phyloP scores from a whole-genome alignment of 208 protist species.

The Herpetomonas muscarum region DNA sequence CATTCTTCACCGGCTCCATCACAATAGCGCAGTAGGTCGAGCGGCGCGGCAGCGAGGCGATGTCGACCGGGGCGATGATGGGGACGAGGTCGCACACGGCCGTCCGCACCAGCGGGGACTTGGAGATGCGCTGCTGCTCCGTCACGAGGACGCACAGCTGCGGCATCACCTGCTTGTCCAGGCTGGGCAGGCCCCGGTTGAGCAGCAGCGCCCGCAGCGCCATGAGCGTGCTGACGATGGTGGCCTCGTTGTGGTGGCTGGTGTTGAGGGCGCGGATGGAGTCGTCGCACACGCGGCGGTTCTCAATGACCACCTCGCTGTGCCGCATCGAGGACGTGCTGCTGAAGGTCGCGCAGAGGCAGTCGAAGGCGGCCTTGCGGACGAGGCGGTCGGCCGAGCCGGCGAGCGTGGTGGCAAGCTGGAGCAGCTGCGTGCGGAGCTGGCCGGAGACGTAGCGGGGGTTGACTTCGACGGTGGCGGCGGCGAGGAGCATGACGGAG shows the following conservation, averaged over 20 bases:
- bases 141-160: slow-evolving; percentile 84
- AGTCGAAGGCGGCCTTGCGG: slow-evolving; percentile 70
- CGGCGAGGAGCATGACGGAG: slow-evolving; percentile 67
- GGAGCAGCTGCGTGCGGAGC: slow-evolving; percentile 59
- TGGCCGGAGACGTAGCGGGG: slow-evolving; percentile 62
- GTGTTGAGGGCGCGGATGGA: slow-evolving; percentile 70
- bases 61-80: slow-evolving; percentile 79
- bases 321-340: slow-evolving; percentile 60
- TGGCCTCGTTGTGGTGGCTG: slow-evolving; percentile 79
- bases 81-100: slow-evolving; percentile 87
- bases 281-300: slow-evolving; percentile 74
- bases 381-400: slow-evolving; percentile 61
- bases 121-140: slow-evolving; percentile 79
- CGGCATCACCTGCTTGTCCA: slow-evolving; percentile 73
- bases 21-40: slow-evolving; percentile 81
- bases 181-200: slow-evolving; percentile 60
- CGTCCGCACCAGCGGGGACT: slow-evolving; percentile 64
- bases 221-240: slow-evolving; percentile 68
- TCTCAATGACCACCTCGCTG: slow-evolving; percentile 83
- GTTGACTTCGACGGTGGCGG: slow-evolving; percentile 68
- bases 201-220: slow-evolving; percentile 73
- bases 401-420: slow-evolving; percentile 69
- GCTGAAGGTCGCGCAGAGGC: slow-evolving; percentile 75
- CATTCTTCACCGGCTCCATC: slow-evolving; percentile 91
- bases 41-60: slow-evolving; percentile 49